phyloP scores from a whole-genome alignment of 495 filamentous ascomycete species.

The Clohesyomyces aquaticus region DNA sequence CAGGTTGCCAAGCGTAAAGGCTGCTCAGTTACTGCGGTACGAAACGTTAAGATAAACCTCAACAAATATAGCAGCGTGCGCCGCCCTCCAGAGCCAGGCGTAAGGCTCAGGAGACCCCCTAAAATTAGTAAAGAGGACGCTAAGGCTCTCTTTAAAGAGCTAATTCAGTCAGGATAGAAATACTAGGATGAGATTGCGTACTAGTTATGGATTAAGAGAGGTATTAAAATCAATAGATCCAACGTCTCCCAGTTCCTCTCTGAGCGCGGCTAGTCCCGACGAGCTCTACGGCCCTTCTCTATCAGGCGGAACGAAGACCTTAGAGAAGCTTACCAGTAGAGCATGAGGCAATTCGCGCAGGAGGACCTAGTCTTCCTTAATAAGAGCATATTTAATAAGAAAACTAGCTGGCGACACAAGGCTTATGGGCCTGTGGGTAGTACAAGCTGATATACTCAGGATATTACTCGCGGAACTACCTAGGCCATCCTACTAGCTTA shows the following conservation, averaged over 20 bases:
- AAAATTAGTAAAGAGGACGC: not conserved
- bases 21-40: not conserved
- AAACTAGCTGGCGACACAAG: constrained; percentile 14
- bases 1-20: not conserved
- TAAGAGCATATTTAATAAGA: constrained; percentile 15
- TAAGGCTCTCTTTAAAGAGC: not conserved
- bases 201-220: not conserved
- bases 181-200: constrained; percentile 2
- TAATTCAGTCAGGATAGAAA: not conserved
- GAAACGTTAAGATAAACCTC: not conserved
- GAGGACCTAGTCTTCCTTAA: constrained; percentile 10
- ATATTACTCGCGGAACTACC: not conserved
- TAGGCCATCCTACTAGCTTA: constrained; percentile 16
- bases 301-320: not conserved
- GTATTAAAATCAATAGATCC: not conserved
- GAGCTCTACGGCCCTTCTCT: not conserved
- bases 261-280: not conserved
- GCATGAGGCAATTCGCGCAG: not conserved
- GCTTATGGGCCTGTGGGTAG: constrained; percentile 8
- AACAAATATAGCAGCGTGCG: not conserved
- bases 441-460: not conserved
- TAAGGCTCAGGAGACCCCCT: not conserved
- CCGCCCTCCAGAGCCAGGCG: not conserved
- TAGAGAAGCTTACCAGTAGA: not conserved
- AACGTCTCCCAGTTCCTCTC: not conserved